phyloP scores from a whole-genome alignment of 345 rosid genomes.

The Rhodamnia argentea region DNA sequence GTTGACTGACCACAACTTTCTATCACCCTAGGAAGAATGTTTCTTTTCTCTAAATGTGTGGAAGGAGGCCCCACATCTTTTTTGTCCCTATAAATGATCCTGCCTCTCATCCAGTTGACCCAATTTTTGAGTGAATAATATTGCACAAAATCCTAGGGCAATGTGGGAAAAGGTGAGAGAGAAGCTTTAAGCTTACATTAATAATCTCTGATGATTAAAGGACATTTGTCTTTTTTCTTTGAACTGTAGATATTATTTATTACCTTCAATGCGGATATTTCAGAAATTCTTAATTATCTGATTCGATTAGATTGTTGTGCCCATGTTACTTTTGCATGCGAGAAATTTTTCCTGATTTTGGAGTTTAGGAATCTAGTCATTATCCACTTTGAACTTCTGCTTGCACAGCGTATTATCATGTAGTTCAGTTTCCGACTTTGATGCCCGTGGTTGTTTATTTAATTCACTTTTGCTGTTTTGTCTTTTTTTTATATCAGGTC shows the following conservation, averaged over 20 bases:
- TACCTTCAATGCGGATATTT: neutral
- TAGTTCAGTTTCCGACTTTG: neutral
- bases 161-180: neutral
- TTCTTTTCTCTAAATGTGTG: neutral
- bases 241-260: neutral
- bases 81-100: neutral
- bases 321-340: neutral
- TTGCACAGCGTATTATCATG: neutral
- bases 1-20: neutral
- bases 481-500: conserved; percentile 42
- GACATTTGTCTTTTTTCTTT: neutral
- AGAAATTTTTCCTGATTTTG: neutral
- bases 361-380: neutral
- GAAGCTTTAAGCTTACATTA: neutral
- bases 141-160: neutral
- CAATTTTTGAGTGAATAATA: neutral
- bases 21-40: neutral
- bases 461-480: neutral
- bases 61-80: neutral
- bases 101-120: neutral
- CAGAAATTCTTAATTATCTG: neutral
- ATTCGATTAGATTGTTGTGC: neutral
- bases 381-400: neutral
- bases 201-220: neutral
- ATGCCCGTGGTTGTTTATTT: neutral